Evolutionary conservation across 2,329 filamentous ascomycete species (phyloP).

Genomic region (Chrysosporium keratinophilum): DNA sequence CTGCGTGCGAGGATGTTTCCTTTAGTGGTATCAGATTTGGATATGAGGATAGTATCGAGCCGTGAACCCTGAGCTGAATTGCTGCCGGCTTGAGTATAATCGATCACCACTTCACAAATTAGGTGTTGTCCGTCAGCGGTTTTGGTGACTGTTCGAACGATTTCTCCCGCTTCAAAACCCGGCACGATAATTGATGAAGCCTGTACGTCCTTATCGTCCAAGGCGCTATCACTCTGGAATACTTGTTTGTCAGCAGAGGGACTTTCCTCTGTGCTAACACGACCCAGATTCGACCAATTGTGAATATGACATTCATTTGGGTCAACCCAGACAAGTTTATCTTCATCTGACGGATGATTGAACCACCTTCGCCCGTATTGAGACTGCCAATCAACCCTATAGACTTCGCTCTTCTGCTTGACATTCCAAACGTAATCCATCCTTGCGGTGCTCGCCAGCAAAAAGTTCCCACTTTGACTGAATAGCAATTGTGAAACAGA

Average conservation of each 20-base stretch:
- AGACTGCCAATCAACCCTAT: not conserved
- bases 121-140: not conserved
- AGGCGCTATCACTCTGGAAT: not conserved
- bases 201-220: not conserved
- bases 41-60: not conserved
- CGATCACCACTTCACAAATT: conserved; percentile 2
- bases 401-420: conserved; percentile 7
- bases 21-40: not conserved
- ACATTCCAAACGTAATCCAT: conserved; percentile 8
- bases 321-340: conserved; percentile 11
- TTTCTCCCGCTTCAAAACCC: not conserved
- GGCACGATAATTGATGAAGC: not conserved
- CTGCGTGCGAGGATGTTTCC: not conserved
- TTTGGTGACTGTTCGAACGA: not conserved
- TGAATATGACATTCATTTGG: conserved; percentile 1
- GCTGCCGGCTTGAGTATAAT: not conserved
- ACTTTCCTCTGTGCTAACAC: not conserved
- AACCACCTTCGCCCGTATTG: conserved; percentile 7
- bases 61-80: not conserved
- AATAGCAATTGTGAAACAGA: conserved; percentile 11
- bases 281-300: not conserved
- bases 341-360: conserved; percentile 7
- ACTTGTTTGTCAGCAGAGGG: not conserved
- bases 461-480: conserved; percentile 2
- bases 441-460: conserved; percentile 7